Evolutionary conservation across 306 rosid species (phyloP), one percentile per base, ranked within the genome.

Genomic region (Sechiopsis laciniata): DNA sequence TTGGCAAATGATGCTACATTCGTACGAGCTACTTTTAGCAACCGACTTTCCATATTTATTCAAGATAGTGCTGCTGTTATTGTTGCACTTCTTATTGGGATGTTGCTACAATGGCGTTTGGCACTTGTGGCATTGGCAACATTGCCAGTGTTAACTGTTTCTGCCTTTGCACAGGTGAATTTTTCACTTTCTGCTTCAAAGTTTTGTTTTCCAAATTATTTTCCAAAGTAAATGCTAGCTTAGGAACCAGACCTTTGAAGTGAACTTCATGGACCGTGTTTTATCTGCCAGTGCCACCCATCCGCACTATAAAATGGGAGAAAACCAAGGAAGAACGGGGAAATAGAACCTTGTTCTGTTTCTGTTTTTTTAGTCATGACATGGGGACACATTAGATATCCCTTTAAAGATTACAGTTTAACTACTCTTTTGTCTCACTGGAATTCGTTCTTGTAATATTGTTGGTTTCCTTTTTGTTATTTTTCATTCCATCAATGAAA

Each of bases 1-100:
- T 83, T 95, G 90, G 99, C 99, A 55, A 95, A 95, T 68, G 99
- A 95, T 82, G 99, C 99, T 69, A 95, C 99, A 51, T 95, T 95
- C 82, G 99, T 95, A 67, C 88, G 97, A 80, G 99, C 99, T 72
- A 94, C 99, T 79, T 95, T 95, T 82, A 95, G 97, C 81, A 95
- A 91, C 79, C 88, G 99, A 65, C 96, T 95, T 75, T 95, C 99
- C 75, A 95, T 95, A 84, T 91, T 95, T 73, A 88, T 95, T 82
- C 99, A 95, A 86, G 99, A 95, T 80, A 95, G 95, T 81, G 88
- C 99, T 84, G 99, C 99, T 75, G 75, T 95, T 79, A 77, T 91
- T 80, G 99, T 95, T 72, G 99, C 99, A 78, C 83, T 95, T 80
- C 87, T 95, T 51, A 91, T 95, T 67, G 99, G 99, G 81, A 83